Percentiles rank a stretch among this genome's conserved stretches.
Conservation (phyloP, 345 rosid genomes). For the Schrenkiella parvula region DNA sequence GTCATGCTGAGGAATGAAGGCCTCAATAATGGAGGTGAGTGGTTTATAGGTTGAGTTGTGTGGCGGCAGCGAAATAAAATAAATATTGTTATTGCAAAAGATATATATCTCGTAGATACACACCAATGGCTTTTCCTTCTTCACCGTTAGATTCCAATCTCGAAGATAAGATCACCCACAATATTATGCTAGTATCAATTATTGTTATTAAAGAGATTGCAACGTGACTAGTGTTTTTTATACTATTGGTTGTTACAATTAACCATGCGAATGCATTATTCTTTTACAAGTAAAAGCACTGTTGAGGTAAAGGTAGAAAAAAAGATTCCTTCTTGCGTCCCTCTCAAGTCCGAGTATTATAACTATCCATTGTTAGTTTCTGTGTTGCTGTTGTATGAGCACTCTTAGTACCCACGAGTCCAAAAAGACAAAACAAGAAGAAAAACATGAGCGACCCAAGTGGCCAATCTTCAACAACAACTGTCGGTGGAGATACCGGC, state of each 20-base stretch:
- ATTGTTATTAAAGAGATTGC: background rate
- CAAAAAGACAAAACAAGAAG: background rate
- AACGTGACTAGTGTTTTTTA: background rate
- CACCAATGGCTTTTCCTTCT: background rate
- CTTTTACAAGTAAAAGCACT: background rate
- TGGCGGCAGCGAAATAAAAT: conserved; percentile 6
- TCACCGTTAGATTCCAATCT: conserved; percentile 18
- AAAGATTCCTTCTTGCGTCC: conserved; percentile 8
- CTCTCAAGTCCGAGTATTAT: background rate
- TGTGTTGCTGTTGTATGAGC: background rate
- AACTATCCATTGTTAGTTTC: background rate
- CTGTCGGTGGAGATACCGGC: background rate
- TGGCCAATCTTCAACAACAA: conserved; percentile 19
- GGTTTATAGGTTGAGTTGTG: background rate
- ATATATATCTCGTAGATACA: background rate
- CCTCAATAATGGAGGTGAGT: conserved; percentile 28
- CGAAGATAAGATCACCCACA: conserved; percentile 18
- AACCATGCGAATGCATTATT: conserved; percentile 4
- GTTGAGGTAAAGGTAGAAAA: background rate
- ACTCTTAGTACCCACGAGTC: conserved; percentile 5
- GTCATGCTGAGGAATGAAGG: conserved; percentile 22
- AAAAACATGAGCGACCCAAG: conserved; percentile 28
- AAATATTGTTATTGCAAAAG: conserved; percentile 9
- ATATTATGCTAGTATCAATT: background rate
- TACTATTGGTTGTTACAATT: background rate